phyloP scores from a whole-genome alignment of 2,329 filamentous ascomycete genomes.

The Boeremia exigua region DNA sequence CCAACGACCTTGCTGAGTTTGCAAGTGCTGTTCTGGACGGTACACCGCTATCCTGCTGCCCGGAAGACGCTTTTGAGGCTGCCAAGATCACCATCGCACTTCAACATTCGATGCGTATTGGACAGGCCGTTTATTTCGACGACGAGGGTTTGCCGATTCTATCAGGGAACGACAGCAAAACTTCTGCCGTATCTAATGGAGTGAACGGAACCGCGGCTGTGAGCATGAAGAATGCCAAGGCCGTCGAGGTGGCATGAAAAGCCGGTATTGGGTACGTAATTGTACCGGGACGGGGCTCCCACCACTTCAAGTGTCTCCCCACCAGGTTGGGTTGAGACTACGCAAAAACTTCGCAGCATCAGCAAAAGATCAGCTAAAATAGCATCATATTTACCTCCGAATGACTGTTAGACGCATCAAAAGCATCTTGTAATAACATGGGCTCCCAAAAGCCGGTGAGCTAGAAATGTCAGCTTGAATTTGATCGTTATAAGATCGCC shows the following conservation, averaged over 20 bases:
- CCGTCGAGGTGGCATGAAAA: neutral
- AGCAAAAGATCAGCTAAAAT: neutral
- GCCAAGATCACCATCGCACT: constrained; percentile 11
- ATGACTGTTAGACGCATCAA: neutral
- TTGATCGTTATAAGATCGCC: neutral
- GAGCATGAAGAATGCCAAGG: neutral
- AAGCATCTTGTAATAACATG: constrained; percentile 5
- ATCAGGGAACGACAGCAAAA: neutral
- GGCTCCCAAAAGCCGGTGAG: constrained; percentile 6
- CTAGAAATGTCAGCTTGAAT: neutral
- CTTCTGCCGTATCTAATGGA: neutral
- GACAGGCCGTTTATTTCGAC: constrained; percentile 7
- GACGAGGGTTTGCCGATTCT: constrained; percentile 5
- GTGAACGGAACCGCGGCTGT: neutral
- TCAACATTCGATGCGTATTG: constrained; percentile 8
- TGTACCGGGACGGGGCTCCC: neutral
- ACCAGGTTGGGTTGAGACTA: neutral
- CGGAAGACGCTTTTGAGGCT: constrained; percentile 14
- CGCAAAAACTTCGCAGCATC: neutral
- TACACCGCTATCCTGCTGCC: constrained; percentile 3
- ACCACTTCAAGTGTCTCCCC: neutral
- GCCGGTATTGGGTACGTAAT: neutral
- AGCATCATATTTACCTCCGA: neutral
- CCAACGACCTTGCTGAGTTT: constrained; percentile 4
- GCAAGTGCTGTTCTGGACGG: neutral